Evolutionary conservation across 768 basidiomycete genomes (phyloP), one percentile per base, ranked within the genome.

Genomic region (Suillus fuscotomentosus): DNA sequence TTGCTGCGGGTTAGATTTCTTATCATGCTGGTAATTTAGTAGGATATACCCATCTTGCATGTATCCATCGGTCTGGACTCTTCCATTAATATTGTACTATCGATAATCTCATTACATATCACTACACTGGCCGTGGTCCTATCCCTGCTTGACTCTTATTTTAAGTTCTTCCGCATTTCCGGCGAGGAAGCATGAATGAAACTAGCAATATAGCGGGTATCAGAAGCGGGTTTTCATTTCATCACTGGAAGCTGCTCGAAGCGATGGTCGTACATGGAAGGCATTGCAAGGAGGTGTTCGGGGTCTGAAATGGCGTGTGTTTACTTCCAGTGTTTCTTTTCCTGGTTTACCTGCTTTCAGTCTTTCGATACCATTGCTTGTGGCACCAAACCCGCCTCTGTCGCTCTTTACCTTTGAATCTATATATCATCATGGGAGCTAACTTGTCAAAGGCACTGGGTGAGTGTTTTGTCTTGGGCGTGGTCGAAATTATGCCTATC

Each of bases 391-490:
- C 64, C 68, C 66, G 74, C 70, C 75, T 65, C 71, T 72, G 87
- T 88, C 89, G 83, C 78, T 91, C 89, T 79, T 90, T 90, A 86
- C 82, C 72, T 74, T 78, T 66, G 66, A 66, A 61, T 65, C 66
- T 62, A 47, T 69, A 66, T 69, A 65, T 65, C 61, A 81, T 72
- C 73, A 92, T 94, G 92, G 92, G 92, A 80, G 90, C 88, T 67
- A 93, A 93, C 81, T 82, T 94, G 70, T 94, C 92, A 61, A 94
- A 94, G 78, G 86, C 91, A 43, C 79, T 94, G 77, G 84, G 92
- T 92, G 70, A 70, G 84, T 71, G 9, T 20, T 65, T 57, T 38
- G 13, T 39, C 1, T 2, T 41, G 8, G 38, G 55, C 57, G 24
- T 59, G 2, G 22, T 31, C 57, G 11, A 27, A 7, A 61, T 43